Evolutionary conservation across 805 yeast genomes (phyloP).

Genomic region (Metschnikowia dekortorum): DNA sequence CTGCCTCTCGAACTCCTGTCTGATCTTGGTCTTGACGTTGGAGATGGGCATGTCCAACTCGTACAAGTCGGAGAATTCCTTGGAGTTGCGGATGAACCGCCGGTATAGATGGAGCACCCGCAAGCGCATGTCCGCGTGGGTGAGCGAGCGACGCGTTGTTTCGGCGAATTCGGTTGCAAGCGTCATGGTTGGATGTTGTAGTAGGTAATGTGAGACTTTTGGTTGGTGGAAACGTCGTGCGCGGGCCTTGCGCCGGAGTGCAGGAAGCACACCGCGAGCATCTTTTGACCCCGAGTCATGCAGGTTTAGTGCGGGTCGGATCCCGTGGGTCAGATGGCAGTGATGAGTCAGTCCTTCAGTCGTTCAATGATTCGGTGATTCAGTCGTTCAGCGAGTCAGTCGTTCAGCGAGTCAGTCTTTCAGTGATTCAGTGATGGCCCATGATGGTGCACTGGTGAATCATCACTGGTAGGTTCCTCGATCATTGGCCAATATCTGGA

Average conservation of each 20-base stretch:
- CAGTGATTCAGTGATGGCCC: no score
- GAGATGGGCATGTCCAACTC: constrained; percentile 76
- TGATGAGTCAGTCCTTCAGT: no score
- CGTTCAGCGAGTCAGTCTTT: no score
- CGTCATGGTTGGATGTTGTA: constrained; percentile 36
- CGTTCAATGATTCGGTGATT: no score
- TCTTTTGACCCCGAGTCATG: no score
- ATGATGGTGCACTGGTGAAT: no score
- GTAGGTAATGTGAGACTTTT: constrained; percentile 6
- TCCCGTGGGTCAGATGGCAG: no score
- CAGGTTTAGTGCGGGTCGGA: no score
- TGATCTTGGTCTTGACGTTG: constrained; percentile 71
- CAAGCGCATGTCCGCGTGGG: constrained; percentile 55
- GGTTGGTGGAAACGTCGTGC: constrained; percentile 19
- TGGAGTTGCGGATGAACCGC: constrained; percentile 60
- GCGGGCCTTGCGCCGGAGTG: background rate
- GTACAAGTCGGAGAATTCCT: constrained; percentile 56
- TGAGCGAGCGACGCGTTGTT: constrained; percentile 63
- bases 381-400: no score
- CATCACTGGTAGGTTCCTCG: background rate
- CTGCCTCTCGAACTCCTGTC: constrained; percentile 87
- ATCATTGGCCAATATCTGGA: constrained; percentile 1
- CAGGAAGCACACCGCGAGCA: background rate
- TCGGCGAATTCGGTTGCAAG: constrained; percentile 81
- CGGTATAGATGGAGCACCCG: constrained; percentile 72